A percentile compares a stretch with the other conserved stretches of the same genome.
These are phyloP conservation scores for Alliaria petiolata DNA, from an alignment of 345 rosid species.

Conservation along the genomic window DNA sequence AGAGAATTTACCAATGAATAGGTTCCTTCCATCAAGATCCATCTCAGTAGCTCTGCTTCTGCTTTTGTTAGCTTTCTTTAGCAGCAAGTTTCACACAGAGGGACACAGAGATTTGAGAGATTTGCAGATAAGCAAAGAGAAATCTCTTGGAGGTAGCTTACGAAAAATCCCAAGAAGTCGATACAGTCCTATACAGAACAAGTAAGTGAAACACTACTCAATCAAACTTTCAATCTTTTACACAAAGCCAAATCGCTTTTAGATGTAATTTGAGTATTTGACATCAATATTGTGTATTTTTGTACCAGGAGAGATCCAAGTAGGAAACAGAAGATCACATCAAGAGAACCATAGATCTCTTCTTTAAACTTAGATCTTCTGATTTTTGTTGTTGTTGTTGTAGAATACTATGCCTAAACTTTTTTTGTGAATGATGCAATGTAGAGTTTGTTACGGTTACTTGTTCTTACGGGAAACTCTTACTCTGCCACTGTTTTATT, in stretches of 20 bases:
- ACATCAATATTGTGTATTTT: conserved; percentile 9
- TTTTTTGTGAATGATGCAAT: conserved; percentile 10
- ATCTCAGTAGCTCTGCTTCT: conserved; percentile 21
- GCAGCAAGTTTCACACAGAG: conserved; percentile 8
- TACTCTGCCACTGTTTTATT: not conserved
- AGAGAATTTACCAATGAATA: conserved; percentile 20
- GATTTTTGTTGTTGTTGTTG: not conserved
- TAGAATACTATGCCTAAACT: not conserved
- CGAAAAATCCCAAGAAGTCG: conserved; percentile 30
- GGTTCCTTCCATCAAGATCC: conserved; percentile 17
- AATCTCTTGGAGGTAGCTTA: conserved; percentile 22
- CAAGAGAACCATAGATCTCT: conserved; percentile 27
- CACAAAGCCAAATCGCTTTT: not conserved
- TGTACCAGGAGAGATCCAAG: conserved; percentile 31
- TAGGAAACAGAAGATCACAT: conserved; percentile 24
- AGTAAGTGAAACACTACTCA: conserved; percentile 12
- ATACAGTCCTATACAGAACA: conserved; percentile 32
- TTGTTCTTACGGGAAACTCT: not conserved
- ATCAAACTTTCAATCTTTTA: not conserved
- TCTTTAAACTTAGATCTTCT: not conserved
- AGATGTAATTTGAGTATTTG: not conserved
- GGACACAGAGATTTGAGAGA: conserved; percentile 16
- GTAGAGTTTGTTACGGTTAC: conserved; percentile 10
- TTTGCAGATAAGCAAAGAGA: conserved; percentile 13
- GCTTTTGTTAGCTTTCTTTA: conserved; percentile 25